phyloP scores from a whole-genome alignment of 768 basidiomycete species.

The Vararia minispora region DNA sequence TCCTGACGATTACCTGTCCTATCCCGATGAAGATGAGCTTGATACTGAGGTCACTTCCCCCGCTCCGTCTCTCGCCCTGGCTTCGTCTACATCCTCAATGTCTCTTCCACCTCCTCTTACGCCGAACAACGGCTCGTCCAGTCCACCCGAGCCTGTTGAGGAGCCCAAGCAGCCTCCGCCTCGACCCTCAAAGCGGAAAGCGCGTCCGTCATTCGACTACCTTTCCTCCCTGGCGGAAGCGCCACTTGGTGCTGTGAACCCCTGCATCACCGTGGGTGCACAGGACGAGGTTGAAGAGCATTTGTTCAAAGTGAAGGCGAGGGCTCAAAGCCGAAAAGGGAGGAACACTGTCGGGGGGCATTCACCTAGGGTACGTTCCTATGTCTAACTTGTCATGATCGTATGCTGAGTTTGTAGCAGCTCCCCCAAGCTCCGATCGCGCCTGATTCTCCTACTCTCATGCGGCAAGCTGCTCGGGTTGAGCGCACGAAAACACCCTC shows the following conservation, averaged over 20 bases:
- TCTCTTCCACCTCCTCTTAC: slow-evolving; percentile 14
- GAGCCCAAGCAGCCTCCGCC: slow-evolving; percentile 6
- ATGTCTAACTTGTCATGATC: too few species aligned
- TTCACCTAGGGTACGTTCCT: slow-evolving; percentile 3
- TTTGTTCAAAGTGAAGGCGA: slow-evolving; percentile 7
- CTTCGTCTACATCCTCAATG: slow-evolving; percentile 10
- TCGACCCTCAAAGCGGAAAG: slow-evolving; percentile 7
- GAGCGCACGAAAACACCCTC: not conserved
- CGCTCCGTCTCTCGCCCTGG: slow-evolving; percentile 9
- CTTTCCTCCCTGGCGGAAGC: slow-evolving; percentile 13
- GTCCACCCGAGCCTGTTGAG: slow-evolving; percentile 11
- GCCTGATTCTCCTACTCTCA: slow-evolving; percentile 12
- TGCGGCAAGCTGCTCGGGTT: slow-evolving; percentile 8
- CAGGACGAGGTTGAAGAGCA: not conserved
- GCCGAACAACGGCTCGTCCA: slow-evolving; percentile 16
- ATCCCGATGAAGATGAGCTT: too few species aligned
- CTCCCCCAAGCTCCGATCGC: too few species aligned
- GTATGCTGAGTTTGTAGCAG: too few species aligned
- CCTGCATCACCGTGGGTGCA: slow-evolving; percentile 11
- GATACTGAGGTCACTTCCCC: too few species aligned
- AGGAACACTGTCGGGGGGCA: slow-evolving; percentile 1
- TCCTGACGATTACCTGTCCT: too few species aligned
- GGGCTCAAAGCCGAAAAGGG: slow-evolving; percentile 13
- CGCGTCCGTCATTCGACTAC: slow-evolving; percentile 12
- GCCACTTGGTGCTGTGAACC: slow-evolving; percentile 13